Evolutionary conservation across 2,329 filamentous ascomycete genomes (phyloP), one percentile per base, ranked within the genome.

Genomic region (Epichloe sibirici): DNA sequence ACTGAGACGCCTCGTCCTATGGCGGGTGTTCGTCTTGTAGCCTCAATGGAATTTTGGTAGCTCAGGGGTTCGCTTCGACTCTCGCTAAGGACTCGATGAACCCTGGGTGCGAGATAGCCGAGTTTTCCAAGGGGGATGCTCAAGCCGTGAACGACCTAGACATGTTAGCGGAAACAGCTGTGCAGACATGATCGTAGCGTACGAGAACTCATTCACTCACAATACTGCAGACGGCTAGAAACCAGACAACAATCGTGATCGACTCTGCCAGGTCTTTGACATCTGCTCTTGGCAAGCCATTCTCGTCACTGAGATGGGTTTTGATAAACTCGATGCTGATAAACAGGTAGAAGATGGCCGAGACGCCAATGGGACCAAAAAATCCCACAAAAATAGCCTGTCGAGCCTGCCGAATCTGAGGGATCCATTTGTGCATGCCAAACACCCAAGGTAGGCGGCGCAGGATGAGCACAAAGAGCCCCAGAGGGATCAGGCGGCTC

Each of bases 321-420:
- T 69, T 48, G 17, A 96, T 72, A 55, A 90, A 95, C 25, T 95
- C 87, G 1, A 87, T 67, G 42, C 79, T 84, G 56, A 95, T 74
- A 62, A 90, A 94, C 5, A 96, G 75, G 64, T 96, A 95, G 65
- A 95, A 96, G 21, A 95, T 79, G 1, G 89, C 90, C 15, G 87
- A 88, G 1, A 95, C 90, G 3, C 91, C 90, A 52, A 96, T 90
- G 0, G 90, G 90, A 0, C 90, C 90, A 58, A 96, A 96, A 71
- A 95, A 95, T 0, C 90, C 90, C 7, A 93, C 87, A 62, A 95
- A 95, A 0, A 87, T 69, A 2, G 89, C 89, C 58, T 95, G 89
- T 4, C 79, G 77, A 34, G 78, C 67, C 42, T 85, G 75, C 53
- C 89, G 79, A 43, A 95, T 90, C 64, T 95, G 88, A 34, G 79